Evolutionary conservation across 352 stramenopile genomes (phyloP), one percentile per base, ranked within the genome.

Genomic region (Globisporangium irregulare): DNA sequence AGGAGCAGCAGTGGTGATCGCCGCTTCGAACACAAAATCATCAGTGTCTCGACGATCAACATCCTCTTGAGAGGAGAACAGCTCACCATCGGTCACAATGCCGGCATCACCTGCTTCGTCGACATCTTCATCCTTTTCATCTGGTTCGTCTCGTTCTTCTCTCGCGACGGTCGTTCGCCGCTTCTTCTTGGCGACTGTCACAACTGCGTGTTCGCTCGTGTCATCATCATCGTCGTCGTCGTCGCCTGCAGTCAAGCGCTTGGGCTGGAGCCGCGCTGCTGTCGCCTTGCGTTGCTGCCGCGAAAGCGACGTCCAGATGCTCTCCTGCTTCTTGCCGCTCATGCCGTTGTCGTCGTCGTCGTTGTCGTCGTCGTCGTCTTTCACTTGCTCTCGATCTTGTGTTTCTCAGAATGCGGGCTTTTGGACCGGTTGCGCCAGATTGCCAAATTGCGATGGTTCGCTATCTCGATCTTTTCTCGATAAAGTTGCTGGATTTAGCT

Each of bases 31-130:
- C 54, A 76, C 62, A 62, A 27, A 56, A 53, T 9, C 53, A 27
- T 43, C 55, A 69, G 64, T 64, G 41, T 36, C 46, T 38, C 55
- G 20, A 7, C 27, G 64, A 24, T 60, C 56, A 32, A 54, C 64
- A 53, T 88, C 81, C 67, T 89, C 75, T 43, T 87, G 80, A 10
- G 82, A 89, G n/a, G 78, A 89, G 12, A 83, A 62, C 59, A 87
- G 69, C 41, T 89, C 81, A 32, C 62, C 70, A 72, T 91, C 80
- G 25, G 82, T 89, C 66, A 83, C 73, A 66, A 62, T 86, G 80
- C 81, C 79, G 46, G 57, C 41, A 36, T 82, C 67, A 15, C 22
- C 64, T 56, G 73, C 72, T 48, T 72, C 73, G 1, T 62, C 53
- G 5, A 22, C 36, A n/a, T 6, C 8, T 0, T 50, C 53, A 0